These are phyloP conservation scores for Wickerhamiella azyma DNA, from an alignment of 805 yeast species.

Conservation along the genomic window DNA sequence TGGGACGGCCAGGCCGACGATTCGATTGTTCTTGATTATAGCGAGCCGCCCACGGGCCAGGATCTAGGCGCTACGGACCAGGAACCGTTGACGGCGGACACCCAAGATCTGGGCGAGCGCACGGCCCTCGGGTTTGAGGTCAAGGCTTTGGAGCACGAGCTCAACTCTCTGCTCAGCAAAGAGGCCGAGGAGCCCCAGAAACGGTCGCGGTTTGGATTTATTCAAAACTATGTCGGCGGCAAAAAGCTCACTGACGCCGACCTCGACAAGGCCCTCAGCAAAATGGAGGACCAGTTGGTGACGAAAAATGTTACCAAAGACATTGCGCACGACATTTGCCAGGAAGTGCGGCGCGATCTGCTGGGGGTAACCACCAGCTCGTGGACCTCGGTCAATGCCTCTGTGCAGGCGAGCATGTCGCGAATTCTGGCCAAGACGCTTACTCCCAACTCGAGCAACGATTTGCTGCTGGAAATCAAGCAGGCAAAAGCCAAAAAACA, in stretches of 20 bases:
- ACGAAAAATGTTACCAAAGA: conserved; percentile 84
- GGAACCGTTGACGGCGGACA: not conserved
- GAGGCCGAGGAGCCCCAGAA: conserved; percentile 14
- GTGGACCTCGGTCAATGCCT: conserved; percentile 60
- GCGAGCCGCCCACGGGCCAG: conserved; percentile 23
- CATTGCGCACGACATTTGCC: conserved; percentile 60
- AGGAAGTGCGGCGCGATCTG: conserved; percentile 54
- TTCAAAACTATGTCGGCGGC: conserved; percentile 53
- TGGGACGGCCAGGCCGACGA: conserved; percentile 45
- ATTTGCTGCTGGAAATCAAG: conserved; percentile 70
- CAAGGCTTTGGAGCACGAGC: conserved; percentile 44
- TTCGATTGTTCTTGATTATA: conserved; percentile 40
- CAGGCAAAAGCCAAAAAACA: conserved; percentile 27
- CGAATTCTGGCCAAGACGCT: conserved; percentile 52
- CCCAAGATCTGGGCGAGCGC: conserved; percentile 19
- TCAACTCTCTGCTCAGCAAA: conserved; percentile 29
- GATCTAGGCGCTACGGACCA: conserved; percentile 17
- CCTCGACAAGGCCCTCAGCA: conserved; percentile 47
- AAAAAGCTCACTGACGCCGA: conserved; percentile 51
- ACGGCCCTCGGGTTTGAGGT: conserved; percentile 48
- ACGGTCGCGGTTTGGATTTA: conserved; percentile 37
- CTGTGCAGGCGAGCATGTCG: conserved; percentile 49
- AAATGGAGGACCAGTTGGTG: conserved; percentile 62
- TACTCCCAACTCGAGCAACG: conserved; percentile 86
- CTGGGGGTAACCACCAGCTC: conserved; percentile 58